Evolutionary conservation across 208 protist genomes (phyloP), one percentile per base, ranked within the genome.

Genomic region (Crithidia sp.): DNA sequence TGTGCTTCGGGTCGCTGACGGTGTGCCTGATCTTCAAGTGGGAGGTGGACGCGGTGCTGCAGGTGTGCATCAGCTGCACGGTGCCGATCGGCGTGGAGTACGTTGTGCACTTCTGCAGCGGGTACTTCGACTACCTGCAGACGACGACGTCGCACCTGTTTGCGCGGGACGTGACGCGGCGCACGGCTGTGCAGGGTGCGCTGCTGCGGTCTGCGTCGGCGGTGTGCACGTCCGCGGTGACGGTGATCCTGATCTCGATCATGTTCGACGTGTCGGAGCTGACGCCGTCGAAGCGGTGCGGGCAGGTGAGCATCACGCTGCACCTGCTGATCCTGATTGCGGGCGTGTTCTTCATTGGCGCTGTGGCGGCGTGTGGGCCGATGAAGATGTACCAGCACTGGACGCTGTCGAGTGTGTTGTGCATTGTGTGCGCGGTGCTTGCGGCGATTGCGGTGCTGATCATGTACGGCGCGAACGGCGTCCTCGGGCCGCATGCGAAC

Each of bases 91-190:
- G 71, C 37, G 67, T 86, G 36, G 83, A 87, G 72, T 87, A 91
- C 71, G 64, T 81, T 14, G 70, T 91, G 36, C 78, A 88, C 73
- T 76, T 87, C 55, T 66, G 71, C 50, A 78, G 69, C 40, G 84
- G 82, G 12, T 91, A 91, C 78, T 81, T 80, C 19, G 86, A 91
- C 69, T 91, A 87, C 67, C 67, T 91, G 65, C 81, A 91, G 53
- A 81, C 76, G 54, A 85, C 83, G 41, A 85, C 84, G 41, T 89
- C 86, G 36, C 74, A 88, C 57, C 73, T 91, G 40, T 86, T 91
- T 44, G 86, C 86, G 10, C 49, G 52, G 13, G 68, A 76, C 39
- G 76, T 84, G 17, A 86, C 81, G 44, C 70, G 78, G 40, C 43
- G 47, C 5, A 50, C 58, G 8, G 86, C 86, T 8, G 44, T 89